Percentiles rank a stretch among this genome's conserved stretches.
Conservation (phyloP, 2,329 filamentous ascomycete species). For the Cryphonectria naterciae region DNA sequence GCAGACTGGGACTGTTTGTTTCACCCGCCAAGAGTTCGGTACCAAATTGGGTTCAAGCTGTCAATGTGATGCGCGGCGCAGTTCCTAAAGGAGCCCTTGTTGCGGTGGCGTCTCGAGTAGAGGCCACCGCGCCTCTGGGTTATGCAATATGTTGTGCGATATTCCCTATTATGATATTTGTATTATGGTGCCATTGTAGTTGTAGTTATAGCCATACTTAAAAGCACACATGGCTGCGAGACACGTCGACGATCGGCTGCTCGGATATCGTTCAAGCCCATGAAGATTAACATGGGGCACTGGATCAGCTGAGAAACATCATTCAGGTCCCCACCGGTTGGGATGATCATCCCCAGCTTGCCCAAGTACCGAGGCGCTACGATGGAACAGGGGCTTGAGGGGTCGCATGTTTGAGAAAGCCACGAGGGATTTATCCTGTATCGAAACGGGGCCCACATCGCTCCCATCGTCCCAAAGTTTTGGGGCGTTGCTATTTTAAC, state of each 20-base stretch:
- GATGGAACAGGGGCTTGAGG: constrained; percentile 2
- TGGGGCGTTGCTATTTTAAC: not conserved
- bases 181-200: not conserved
- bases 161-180: not conserved
- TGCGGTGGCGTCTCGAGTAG: not conserved
- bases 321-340: not conserved
- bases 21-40: constrained; percentile 1
- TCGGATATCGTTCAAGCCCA: not conserved
- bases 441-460: not conserved
- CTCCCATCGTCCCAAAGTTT: not conserved
- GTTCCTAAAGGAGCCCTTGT: not conserved
- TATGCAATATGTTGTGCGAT: not conserved
- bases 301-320: not conserved
- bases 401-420: not conserved
- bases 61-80: not conserved
- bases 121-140: not conserved
- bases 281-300: not conserved
- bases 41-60: not conserved
- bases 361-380: constrained; percentile 5
- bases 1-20: not conserved
- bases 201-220: no score
- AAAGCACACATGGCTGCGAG: not conserved
- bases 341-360: not conserved
- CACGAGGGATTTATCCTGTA: not conserved
- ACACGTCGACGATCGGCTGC: not conserved